phyloP scores from a whole-genome alignment of 352 stramenopile species.

The Globisporangium lucens region DNA sequence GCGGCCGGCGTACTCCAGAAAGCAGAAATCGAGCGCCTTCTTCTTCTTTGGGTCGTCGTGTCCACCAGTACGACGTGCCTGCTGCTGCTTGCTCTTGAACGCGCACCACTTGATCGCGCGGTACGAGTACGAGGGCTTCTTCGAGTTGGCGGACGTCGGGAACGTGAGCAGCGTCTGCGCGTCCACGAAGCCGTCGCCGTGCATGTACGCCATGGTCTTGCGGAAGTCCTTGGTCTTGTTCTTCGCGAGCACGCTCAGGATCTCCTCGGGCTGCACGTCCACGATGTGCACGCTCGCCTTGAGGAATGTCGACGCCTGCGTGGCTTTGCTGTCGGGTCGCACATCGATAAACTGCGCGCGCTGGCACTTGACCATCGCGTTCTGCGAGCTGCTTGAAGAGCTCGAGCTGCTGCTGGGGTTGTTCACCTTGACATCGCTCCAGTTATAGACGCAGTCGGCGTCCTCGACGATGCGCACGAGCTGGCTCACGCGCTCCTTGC shows the following conservation, averaged over 20 bases:
- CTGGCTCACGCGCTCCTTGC: conserved; percentile 69
- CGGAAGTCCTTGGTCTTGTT: conserved; percentile 53
- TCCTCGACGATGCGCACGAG: conserved; percentile 79
- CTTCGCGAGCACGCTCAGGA: conserved; percentile 54
- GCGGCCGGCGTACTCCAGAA: conserved; percentile 74
- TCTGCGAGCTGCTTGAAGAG: not conserved
- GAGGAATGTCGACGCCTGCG: conserved; percentile 45
- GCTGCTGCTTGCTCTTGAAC: conserved; percentile 21
- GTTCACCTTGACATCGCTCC: conserved; percentile 34
- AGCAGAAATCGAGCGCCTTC: conserved; percentile 57
- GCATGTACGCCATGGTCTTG: conserved; percentile 47
- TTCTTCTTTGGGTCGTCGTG: not conserved
- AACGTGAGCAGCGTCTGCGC: conserved; percentile 51
- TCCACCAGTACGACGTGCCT: not conserved
- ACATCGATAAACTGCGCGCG: conserved; percentile 65
- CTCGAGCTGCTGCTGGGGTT: not conserved
- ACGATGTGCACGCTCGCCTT: conserved; percentile 64
- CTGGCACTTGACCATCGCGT: conserved; percentile 29
- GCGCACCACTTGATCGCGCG: conserved; percentile 63
- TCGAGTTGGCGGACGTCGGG: conserved; percentile 37
- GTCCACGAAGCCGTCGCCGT: conserved; percentile 39
- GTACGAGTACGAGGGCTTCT: conserved; percentile 51
- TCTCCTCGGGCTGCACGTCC: conserved; percentile 59
- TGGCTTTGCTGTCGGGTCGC: conserved; percentile 32
- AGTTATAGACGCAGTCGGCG: conserved; percentile 72